These are phyloP conservation scores for Debaryomyces subglobosus DNA, from an alignment of 1,139 yeast genomes.

Conservation along the genomic window DNA sequence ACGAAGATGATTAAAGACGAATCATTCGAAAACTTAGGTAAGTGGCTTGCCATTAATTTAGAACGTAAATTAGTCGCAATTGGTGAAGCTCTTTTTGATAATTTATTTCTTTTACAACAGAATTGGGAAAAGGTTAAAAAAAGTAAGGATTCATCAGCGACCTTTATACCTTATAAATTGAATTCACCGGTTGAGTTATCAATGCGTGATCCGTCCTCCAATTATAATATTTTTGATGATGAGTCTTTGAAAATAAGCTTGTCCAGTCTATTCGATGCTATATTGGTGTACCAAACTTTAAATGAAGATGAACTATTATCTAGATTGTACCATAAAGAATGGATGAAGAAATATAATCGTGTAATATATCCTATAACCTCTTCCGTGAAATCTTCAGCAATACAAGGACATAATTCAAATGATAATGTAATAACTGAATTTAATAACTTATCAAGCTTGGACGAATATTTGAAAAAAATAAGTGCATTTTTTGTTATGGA, in stretches of 20 bases:
- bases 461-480: constrained; percentile 61
- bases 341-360: constrained; percentile 72
- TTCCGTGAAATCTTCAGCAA: constrained; percentile 24
- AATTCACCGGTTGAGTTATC: constrained; percentile 86
- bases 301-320: constrained; percentile 64
- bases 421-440: constrained; percentile 20
- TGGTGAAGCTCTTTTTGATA: constrained; percentile 61
- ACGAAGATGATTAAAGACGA: constrained; percentile 78
- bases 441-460: constrained; percentile 32
- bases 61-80: constrained; percentile 64
- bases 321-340: constrained; percentile 68
- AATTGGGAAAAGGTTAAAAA: constrained; percentile 54
- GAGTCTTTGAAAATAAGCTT: constrained; percentile 55
- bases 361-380: constrained; percentile 67
- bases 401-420: constrained; percentile 6
- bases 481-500: constrained; percentile 82
- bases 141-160: constrained; percentile 28
- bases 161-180: constrained; percentile 64
- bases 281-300: constrained; percentile 77
- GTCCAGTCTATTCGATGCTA: constrained; percentile 77
- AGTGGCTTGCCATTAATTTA: constrained; percentile 66
- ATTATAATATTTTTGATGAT: constrained; percentile 51
- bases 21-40: constrained; percentile 70
- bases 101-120: constrained; percentile 55
- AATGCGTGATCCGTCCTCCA: constrained; percentile 57